Evolutionary conservation across 192 early-diverging fungal species (phyloP).

Genomic region (Coemansia sp.): DNA sequence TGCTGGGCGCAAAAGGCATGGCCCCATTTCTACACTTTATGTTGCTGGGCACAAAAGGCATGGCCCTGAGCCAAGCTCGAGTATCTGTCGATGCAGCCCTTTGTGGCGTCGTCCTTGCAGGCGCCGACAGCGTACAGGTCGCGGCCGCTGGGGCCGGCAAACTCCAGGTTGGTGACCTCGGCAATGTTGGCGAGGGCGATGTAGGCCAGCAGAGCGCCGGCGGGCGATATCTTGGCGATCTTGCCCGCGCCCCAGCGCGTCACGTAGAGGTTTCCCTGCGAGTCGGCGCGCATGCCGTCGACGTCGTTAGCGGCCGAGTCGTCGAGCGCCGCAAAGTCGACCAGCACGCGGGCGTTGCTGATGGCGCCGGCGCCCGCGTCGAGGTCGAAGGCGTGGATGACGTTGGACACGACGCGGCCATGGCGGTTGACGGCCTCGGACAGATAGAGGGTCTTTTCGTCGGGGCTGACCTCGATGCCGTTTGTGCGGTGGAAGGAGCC

Average conservation of each 20-base stretch:
- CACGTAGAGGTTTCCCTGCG: slow-evolving; percentile 60
- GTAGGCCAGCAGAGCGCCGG: slow-evolving; percentile 34
- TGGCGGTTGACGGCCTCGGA: slow-evolving; percentile 57
- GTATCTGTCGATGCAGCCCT: slow-evolving; percentile 56
- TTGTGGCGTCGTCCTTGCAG: slow-evolving; percentile 40
- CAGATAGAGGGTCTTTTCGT: slow-evolving; percentile 59
- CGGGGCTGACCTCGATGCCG: slow-evolving; percentile 61
- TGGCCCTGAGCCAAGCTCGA: slow-evolving; percentile 13
- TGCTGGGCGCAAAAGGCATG: too few species aligned
- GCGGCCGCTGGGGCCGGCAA: slow-evolving; percentile 52
- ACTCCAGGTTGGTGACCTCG: slow-evolving; percentile 54
- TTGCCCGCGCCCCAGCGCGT: slow-evolving; percentile 57
- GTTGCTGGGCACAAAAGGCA: slow-evolving; percentile 24
- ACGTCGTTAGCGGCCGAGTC: slow-evolving; percentile 49
- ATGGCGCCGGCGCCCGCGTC: slow-evolving; percentile 34
- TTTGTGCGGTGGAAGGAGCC: slow-evolving; percentile 57
- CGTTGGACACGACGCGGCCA: slow-evolving; percentile 49
- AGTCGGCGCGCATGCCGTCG: slow-evolving; percentile 62
- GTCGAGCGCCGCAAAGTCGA: slow-evolving; percentile 57
- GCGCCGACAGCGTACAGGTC: slow-evolving; percentile 58
- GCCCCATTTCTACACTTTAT: too few species aligned
- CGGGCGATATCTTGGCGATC: slow-evolving; percentile 53
- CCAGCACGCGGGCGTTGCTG: slow-evolving; percentile 34
- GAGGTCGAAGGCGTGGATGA: slow-evolving; percentile 54
- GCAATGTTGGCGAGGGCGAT: slow-evolving; percentile 32